These are phyloP conservation scores for Trametes sp. DNA, from an alignment of 1,284 basidiomycete species.

Conservation along the genomic window DNA sequence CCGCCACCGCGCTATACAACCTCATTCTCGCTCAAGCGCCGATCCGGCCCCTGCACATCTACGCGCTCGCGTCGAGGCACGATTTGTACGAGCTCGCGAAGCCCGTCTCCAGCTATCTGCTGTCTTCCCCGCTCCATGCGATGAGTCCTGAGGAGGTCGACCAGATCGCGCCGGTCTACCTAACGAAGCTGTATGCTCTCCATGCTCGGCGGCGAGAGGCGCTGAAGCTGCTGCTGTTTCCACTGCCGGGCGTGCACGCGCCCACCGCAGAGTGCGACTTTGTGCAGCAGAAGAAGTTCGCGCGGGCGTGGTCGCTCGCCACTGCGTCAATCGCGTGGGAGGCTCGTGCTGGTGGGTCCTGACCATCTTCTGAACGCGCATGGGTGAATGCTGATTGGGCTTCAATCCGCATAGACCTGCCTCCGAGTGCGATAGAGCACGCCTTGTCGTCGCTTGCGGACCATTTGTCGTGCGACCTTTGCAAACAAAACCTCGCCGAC, in stretches of 20 bases:
- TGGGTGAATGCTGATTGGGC: too few relatives aligned
- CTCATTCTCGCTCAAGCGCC: constrained; percentile 38
- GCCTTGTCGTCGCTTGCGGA: constrained; percentile 1
- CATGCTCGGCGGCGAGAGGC: constrained; percentile 37
- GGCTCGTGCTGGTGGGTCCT: constrained; percentile 33
- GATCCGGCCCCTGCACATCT: constrained; percentile 38
- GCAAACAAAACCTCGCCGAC: background rate
- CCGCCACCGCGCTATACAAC: constrained; percentile 26
- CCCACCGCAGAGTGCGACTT: constrained; percentile 36
- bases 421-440: background rate
- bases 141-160: constrained; percentile 36
- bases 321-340: constrained; percentile 41
- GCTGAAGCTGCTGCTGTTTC: constrained; percentile 37
- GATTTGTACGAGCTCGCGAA: constrained; percentile 39
- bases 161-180: constrained; percentile 37
- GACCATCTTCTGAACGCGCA: background rate
- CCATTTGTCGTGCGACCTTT: background rate
- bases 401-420: background rate
- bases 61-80: constrained; percentile 39
- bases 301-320: constrained; percentile 40
- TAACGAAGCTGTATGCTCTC: constrained; percentile 42
- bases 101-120: constrained; percentile 36
- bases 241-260: constrained; percentile 39
- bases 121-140: constrained; percentile 33
- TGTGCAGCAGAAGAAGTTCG: constrained; percentile 37